Base-by-base conservation (phyloP, 2,329 filamentous ascomycete genomes). In the Hypomyces rosellus region DNA sequence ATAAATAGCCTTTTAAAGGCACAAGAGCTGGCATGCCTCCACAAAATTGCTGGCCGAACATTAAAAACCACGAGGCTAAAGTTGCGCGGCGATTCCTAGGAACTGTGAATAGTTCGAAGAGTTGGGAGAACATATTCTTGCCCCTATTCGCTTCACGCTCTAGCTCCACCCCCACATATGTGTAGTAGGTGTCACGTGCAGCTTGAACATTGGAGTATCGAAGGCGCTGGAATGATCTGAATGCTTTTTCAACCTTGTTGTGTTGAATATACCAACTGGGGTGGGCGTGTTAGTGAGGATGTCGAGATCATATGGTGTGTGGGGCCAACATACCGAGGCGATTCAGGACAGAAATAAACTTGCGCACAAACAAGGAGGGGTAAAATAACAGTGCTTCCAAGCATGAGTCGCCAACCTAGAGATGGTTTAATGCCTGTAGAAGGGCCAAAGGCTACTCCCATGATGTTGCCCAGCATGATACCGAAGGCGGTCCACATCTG, bases 281-380 rank as follows among this genome's bases (percentile, higher is more conserved):
- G 86, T 1, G 82, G 22, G 5, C 13, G 41, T 30, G 25, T 30
- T 30, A 30, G 6, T 30, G 4, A 30, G 4, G 25, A 30, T 30
- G 6, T 30, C 9, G 25, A 30, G 25, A 30, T 30, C 25, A 30
- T 30, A 30, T 30, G 25, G 25, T 3, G 25, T 30, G 25, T 30
- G 25, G 25, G 25, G 25, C 4, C 6, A 15, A 46, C 47, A n/a
- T 50, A 53, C 85, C 34, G 82, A 66, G 11, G 61, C 59, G 61
- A 82, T 57, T 84, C 81, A 1, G 81, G 81, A 56, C 83, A 87
- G 47, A 83, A 68, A 61, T 76, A 88, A 53, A 87, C 82, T 40
- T 77, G 69, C 11, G 76, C 22, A 5, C 77, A 49, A 1, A 81
- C 69, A 4, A 81, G 71, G 2, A 87, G 63, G 1, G 74, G 70